Base-by-base conservation (phyloP, 805 yeast genomes). In the Spathaspora gorwiae region DNA sequence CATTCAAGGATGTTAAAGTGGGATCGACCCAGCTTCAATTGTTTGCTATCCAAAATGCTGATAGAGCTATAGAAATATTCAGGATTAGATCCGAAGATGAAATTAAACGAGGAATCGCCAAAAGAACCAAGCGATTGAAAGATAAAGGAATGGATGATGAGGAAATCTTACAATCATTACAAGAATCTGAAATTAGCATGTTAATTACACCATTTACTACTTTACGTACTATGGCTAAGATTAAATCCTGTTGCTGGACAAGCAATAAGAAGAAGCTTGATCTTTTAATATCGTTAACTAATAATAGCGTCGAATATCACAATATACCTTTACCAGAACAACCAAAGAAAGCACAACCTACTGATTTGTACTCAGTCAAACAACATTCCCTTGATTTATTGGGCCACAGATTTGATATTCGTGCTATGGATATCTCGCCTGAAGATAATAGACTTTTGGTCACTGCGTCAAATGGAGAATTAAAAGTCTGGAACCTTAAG, bases 321-420 rank as follows among this genome's bases (percentile, higher is more conserved):
- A 59, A 73, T 1, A 63, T 87, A 14, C 67, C 73, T 13, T 49
- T 80, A 9, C 83, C 87, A 6, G 87, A 84, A 44, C 72, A 74
- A 33, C 39, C 66, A 43, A 76, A 76, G 49, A 84, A 83, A 48
- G 73, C 75, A 33, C 55, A 56, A 26, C 60, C 65, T 9, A 68
- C 68, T 33, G 78, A 75, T 19, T 54, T 75, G 8, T 56, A 68
- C 4, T 64, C 82, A 1, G 65, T 61, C 3, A 81, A 76, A 51
- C 66, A 73, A 37, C 78, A 78, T 54, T 64, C 82, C 2, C 72
- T 94, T 19, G 96, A 90, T 41, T 64, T 81, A 36, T 76, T 79
- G 43, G 99, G 99, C 15, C 97, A 90, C 63, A 80, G 97, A 60
- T 81, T 89, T 2, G 99, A 94, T 63, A 76, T 92, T 26, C 77